Evolutionary conservation across 2,329 filamentous ascomycete genomes (phyloP).

Genomic region (Colletotrichum chlorophyti): DNA sequence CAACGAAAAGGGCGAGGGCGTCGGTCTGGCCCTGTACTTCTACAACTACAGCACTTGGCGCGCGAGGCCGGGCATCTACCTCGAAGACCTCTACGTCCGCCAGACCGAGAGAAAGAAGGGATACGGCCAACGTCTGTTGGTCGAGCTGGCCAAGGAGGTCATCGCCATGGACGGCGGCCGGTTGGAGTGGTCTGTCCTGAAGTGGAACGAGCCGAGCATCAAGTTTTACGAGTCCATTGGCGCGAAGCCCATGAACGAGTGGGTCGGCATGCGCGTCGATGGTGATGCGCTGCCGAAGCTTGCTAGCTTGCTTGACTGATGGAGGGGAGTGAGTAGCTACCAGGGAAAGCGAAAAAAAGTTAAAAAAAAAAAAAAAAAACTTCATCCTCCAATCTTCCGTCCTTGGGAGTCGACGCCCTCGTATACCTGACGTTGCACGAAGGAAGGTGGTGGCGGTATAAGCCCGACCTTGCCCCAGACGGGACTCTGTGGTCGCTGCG

Average conservation of each 20-base stretch:
- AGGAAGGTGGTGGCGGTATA: constrained; percentile 38
- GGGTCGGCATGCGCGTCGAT: constrained; percentile 79
- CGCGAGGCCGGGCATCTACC: constrained; percentile 84
- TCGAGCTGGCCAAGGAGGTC: constrained; percentile 80
- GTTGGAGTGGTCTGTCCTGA: constrained; percentile 89
- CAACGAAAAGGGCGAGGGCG: constrained; percentile 54
- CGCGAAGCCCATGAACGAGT: constrained; percentile 71
- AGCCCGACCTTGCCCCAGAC: constrained; percentile 52
- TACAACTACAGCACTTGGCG: constrained; percentile 97
- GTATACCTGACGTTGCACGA: constrained; percentile 53
- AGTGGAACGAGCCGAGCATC: constrained; percentile 92
- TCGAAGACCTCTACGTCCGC: constrained; percentile 91
- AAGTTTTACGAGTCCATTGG: constrained; percentile 81
- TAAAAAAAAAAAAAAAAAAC: not conserved
- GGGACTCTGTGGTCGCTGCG: constrained; percentile 43
- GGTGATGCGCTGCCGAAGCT: constrained; percentile 68
- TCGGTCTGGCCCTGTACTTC: constrained; percentile 89
- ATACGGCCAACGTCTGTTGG: constrained; percentile 79
- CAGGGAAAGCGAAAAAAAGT: too few relatives aligned
- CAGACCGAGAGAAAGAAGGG: constrained; percentile 74
- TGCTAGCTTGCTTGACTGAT: constrained; percentile 48
- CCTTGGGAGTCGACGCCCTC: constrained; percentile 47
- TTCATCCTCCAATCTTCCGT: not conserved
- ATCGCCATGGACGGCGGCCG: constrained; percentile 74
- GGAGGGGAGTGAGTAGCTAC: constrained; percentile 27